Evolutionary conservation across 371 early-diverging fungal genomes (phyloP), one percentile per base, ranked within the genome.

Genomic region (Rhizopus microsporus): DNA sequence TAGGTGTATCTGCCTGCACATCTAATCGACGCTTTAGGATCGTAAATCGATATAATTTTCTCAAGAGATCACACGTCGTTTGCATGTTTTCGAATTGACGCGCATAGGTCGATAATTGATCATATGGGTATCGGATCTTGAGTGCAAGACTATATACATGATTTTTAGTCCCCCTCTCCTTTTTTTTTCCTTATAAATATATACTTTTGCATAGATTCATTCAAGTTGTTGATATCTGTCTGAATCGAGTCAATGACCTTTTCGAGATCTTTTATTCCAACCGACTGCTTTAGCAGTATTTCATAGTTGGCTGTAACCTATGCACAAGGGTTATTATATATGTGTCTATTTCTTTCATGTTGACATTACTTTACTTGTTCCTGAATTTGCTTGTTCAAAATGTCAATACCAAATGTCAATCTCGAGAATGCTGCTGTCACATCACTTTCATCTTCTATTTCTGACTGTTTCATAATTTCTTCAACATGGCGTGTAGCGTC

Each of bases 281-380:
- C 80, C n/a, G 88, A 88, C 66, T 90, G 89, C 10, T 77, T 75
- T 32, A 92, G 58, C 5, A 92, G 72, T 23, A 78, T 84, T 56
- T 88, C 88, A 62, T 90, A 89, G 61, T 92, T 84, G 8, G 71
- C 57, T 3, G 85, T 74, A 13, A 92, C 88, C 91, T 91, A 72
- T 43, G n/a, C 10, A 13, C 12, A 52, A 15, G 16, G 32, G 32
- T n/a, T 30, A n/a, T 7, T 16, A 29, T 35, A 6, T 33, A 42
- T 17, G 23, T 54, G 7, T 16, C 0, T 31, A 10, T 35, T 5
- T 34, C 23, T 54, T 34, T 35, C 30, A 23, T 23, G 2, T 23
- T 23, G 23, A 23, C 23, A 23, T 23, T 23, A 23, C 34, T 35
- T 33, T 71, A 86, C 91, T 79, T 89, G 85, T n/a, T 87, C 87